These are phyloP conservation scores for Silene vulgaris DNA, from an alignment of 179 eudicot genomes.

Conservation along the genomic window DNA sequence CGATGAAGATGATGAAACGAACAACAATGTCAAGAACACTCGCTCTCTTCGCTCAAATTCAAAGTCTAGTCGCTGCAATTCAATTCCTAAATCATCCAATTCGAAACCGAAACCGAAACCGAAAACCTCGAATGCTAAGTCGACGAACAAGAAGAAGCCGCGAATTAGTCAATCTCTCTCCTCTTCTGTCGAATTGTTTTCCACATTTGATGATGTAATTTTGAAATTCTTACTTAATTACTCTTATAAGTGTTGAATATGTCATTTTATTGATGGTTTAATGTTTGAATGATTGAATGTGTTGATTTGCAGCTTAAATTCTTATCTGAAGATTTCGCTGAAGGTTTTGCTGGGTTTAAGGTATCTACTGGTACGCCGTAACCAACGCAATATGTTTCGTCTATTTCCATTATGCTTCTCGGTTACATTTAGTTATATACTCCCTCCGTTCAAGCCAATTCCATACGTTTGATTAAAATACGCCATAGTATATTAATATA, in stretches of 20 bases:
- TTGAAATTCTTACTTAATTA: not conserved
- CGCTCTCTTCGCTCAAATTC: slow-evolving; percentile 17
- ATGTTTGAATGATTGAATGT: not conserved
- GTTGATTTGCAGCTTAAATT: slow-evolving; percentile 51
- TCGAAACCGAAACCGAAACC: slow-evolving; percentile 31
- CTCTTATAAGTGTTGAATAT: not conserved
- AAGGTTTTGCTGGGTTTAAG: slow-evolving; percentile 65
- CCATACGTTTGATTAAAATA: too few species aligned
- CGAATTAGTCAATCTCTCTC: slow-evolving; percentile 33
- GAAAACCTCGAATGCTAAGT: slow-evolving; percentile 20
- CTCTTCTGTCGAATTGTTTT: slow-evolving; percentile 18
- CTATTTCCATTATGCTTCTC: too few species aligned
- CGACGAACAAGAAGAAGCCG: slow-evolving; percentile 35
- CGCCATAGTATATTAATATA: not conserved
- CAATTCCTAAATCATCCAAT: slow-evolving; percentile 21
- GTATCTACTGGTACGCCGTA: slow-evolving; percentile 74
- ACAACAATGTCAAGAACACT: not conserved
- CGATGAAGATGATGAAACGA: slow-evolving; percentile 26
- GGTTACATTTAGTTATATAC: too few species aligned
- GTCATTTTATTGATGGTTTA: not conserved
- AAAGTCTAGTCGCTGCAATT: slow-evolving; percentile 19
- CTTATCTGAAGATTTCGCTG: slow-evolving; percentile 62
- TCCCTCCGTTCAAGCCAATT: too few species aligned
- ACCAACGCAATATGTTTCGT: not conserved
- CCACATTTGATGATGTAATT: slow-evolving; percentile 48